Base-by-base conservation (phyloP, 495 filamentous ascomycete species). In the Trypethelium eluteriae region DNA sequence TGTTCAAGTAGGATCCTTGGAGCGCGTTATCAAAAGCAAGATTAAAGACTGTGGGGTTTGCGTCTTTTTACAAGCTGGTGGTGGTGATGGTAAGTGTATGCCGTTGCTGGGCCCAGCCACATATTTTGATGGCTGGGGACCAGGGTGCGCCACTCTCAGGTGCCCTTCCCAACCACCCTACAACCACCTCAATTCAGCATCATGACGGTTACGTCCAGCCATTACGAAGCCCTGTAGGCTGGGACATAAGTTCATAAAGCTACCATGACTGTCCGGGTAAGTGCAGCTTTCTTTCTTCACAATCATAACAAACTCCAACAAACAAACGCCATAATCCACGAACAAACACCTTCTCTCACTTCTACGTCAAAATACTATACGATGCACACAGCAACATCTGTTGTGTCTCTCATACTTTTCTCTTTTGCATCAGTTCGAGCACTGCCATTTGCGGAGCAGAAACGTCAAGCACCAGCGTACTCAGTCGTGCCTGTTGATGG, bases 401-500 rank as follows among this genome's bases (percentile, higher is more conserved):
- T 59, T 18, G 7, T 59, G 18, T 59, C 1, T 36, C 53, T 59
- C 36, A 5, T 25, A 5, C 49, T 53, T 5, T n/a, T 32, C 32
- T 36, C 0, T 36, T 36, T 4, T 59, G 14, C 53, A 34, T 5
- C 36, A 7, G 14, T 59, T 18, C 53, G 36, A 59, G 53, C 53
- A 0, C 53, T 59, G 7, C 53, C 53, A 6, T 36, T 59, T 14
- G 32, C 5, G 5, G 53, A 59, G 7, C 53, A 59, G 53, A 59
- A 59, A 2, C 53, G 53, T 2, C 53, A 59, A 59, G 32, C 14
- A 36, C 53, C 53, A 36, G 32, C 65, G 4, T 67, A 67, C 41
- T 67, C 65, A 5, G 65, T 67, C 34, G 65, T 67, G 36, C 53
- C 65, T 7, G 65, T 67, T 5, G 65, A 67, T 67, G 65, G 65